Base-by-base conservation (phyloP, 2,329 filamentous ascomycete species). In the Monosporascus sp. region DNA sequence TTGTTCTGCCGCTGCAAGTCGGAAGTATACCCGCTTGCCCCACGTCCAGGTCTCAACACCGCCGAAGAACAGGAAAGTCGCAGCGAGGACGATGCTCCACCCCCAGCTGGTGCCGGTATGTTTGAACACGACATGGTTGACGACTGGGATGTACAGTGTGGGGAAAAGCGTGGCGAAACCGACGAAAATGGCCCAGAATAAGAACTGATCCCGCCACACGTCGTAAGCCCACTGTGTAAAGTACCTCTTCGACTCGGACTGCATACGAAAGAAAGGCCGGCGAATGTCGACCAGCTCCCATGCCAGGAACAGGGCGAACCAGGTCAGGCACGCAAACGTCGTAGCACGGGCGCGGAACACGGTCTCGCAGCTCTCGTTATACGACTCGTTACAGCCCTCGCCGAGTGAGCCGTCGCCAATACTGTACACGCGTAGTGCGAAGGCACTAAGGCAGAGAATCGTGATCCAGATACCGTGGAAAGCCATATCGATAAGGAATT, bases 201-300 rank as follows among this genome's bases (percentile, higher is more conserved):
- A 73, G 73, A 91, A 89, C 68, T 84, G 76, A 73, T 91, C 91
- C 57, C 81, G 74, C 85, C 85, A 88, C 49, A 90, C 76, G 61
- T 88, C 84, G 54, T 76, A 62, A 62, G 83, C 77, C 85, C 86
- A 90, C 62, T 87, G 82, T 0, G 82, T 85, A 52, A 86, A 77
- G 65, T 84, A 83, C 53, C 72, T 73, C 62, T 80, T 83, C 24
- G 78, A 81, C 17, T 75, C 74, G 0, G 86, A 83, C 63, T 88
- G 81, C 83, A 90, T 88, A 62, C 81, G 78, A 79, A 91, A 91
- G 75, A 91, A 88, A 7, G 82, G 86, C 45, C 85, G 82, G 24
- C 87, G 84, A 71, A 87, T 80, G 63, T 88, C 79, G 55, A 90
- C 78, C 80, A 90, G 87, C 68, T 91, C 87, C 88, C 88, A 91